Evolutionary conservation across 352 stramenopile species (phyloP).

Genomic region (Globisporangium megalacanthum): DNA sequence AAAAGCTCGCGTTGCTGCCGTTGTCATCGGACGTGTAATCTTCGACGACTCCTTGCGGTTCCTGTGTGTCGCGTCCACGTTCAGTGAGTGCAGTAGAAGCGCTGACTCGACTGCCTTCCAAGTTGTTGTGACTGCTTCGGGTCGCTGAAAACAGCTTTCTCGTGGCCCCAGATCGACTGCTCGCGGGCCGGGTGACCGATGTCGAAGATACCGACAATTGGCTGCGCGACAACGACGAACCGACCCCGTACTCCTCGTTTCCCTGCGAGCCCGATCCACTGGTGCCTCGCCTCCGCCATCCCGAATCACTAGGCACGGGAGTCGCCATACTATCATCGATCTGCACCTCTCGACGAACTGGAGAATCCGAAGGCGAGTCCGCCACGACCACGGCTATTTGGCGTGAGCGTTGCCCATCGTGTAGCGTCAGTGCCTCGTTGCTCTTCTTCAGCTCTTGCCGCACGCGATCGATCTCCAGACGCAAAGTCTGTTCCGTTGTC

Average conservation of each 20-base stretch:
- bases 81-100: background rate
- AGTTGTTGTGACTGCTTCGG: background rate
- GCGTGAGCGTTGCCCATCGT: background rate
- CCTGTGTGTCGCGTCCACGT: background rate
- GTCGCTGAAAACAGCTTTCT: constrained; percentile 5
- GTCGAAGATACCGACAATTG: constrained; percentile 36
- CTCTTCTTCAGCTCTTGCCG: constrained; percentile 40
- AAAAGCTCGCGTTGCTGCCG: constrained; percentile 16
- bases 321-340: constrained; percentile 12
- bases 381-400: background rate
- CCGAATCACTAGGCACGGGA: constrained; percentile 15
- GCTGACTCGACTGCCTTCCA: background rate
- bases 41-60: background rate
- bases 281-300: constrained; percentile 22
- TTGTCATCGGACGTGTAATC: constrained; percentile 8
- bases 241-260: constrained; percentile 18
- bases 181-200: constrained; percentile 7
- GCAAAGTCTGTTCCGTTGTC: constrained; percentile 33
- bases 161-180: background rate
- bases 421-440: constrained; percentile 6
- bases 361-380: background rate
- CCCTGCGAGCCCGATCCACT: constrained; percentile 25
- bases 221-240: constrained; percentile 51
- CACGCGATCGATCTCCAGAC: constrained; percentile 47
- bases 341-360: background rate